Conservation (phyloP, 345 rosid species). For the Eucalyptus leucophloia region DNA sequence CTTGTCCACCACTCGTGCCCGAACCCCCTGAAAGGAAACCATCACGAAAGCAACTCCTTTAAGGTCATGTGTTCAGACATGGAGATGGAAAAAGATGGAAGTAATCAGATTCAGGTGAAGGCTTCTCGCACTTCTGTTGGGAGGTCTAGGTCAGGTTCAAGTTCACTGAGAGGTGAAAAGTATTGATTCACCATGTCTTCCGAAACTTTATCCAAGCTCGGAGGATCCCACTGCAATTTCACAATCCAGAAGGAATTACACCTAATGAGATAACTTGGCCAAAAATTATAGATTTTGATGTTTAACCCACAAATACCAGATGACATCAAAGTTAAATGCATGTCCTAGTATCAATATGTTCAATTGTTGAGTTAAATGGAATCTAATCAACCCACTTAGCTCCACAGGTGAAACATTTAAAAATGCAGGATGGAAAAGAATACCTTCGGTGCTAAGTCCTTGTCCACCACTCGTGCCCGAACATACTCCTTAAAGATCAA, state of each 20-base stretch:
- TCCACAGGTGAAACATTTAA: neutral
- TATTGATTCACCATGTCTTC: conserved; percentile 76
- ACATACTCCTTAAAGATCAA: neutral
- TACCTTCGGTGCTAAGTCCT: conserved; percentile 74
- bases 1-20: too few relatives aligned
- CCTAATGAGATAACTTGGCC: neutral
- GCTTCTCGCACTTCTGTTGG: conserved; percentile 50
- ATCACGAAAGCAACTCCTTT: too few relatives aligned
- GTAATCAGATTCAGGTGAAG: too few relatives aligned
- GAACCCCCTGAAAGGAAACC: too few relatives aligned
- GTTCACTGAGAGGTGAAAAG: conserved; percentile 38
- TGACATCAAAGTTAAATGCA: neutral
- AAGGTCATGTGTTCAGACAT: too few relatives aligned
- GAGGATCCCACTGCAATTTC: conserved; percentile 76
- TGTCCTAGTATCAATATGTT: neutral
- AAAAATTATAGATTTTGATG: neutral
- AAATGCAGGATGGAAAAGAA: neutral
- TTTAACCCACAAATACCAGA: neutral
- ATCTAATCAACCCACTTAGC: neutral
- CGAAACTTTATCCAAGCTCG: conserved; percentile 53
- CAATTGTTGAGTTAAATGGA: neutral
- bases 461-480: conserved; percentile 79
- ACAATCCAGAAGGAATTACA: neutral
- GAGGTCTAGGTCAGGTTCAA: conserved; percentile 65
- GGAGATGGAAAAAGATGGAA: too few relatives aligned